These are phyloP conservation scores for Cystobasidium onofrii DNA, from an alignment of 768 basidiomycete species.

Conservation along the genomic window DNA sequence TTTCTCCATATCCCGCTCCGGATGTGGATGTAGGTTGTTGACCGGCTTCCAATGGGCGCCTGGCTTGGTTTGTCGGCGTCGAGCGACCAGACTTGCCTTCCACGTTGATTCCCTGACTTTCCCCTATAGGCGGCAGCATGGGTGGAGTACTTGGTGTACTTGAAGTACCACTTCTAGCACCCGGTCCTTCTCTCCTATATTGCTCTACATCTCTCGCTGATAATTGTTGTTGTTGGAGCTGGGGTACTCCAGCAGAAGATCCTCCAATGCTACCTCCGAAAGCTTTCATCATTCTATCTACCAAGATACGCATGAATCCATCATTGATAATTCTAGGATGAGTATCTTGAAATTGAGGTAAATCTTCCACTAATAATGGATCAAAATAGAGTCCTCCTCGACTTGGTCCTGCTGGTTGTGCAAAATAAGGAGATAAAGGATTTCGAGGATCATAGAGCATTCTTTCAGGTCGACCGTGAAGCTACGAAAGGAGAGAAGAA, in stretches of 20 bases:
- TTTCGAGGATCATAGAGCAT: constrained; percentile 89
- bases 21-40: background rate
- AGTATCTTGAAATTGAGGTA: constrained; percentile 10
- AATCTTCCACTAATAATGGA: constrained; percentile 8
- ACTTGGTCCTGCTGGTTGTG: constrained; percentile 46
- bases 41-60: background rate
- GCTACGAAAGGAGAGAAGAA: too few species aligned
- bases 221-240: background rate
- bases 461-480: constrained; percentile 76
- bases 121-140: background rate
- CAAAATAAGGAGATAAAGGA: constrained; percentile 77
- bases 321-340: constrained; percentile 1
- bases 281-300: background rate
- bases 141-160: constrained; percentile 11
- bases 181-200: background rate
- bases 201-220: background rate
- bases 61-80: background rate
- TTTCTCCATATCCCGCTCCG: background rate
- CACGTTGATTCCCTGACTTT: background rate
- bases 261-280: too few species aligned
- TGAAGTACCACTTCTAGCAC: background rate
- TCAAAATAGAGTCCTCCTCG: constrained; percentile 31
- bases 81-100: background rate
- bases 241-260: too few species aligned
- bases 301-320: constrained; percentile 7